phyloP scores from a whole-genome alignment of 345 rosid species.

The Barbarea vulgaris region DNA sequence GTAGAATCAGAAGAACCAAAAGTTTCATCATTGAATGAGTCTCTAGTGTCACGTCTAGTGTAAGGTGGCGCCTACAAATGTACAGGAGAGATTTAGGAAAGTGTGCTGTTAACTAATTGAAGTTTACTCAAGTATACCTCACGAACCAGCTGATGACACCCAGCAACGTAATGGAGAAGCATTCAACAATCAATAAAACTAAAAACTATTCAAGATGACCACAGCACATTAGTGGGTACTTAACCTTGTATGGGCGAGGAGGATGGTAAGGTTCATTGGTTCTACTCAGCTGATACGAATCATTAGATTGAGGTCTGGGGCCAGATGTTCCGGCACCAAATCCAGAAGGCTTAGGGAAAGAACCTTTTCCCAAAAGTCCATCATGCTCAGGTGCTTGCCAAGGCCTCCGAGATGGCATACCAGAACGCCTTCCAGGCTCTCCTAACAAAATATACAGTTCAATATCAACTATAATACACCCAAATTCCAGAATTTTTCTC shows the following conservation, averaged over 20 bases:
- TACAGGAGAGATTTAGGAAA: conserved; percentile 28
- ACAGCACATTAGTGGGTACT: conserved; percentile 24
- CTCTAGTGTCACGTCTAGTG: conserved; percentile 65
- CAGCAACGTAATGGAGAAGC: conserved; percentile 23
- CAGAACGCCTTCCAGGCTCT: conserved; percentile 74
- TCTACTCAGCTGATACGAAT: conserved; percentile 61
- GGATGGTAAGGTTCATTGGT: conserved; percentile 91
- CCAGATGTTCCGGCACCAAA: conserved; percentile 59
- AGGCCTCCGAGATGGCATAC: conserved; percentile 71
- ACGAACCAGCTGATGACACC: conserved; percentile 19
- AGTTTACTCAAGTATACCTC: conserved; percentile 6
- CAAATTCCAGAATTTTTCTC: not conserved
- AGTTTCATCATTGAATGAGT: conserved; percentile 86
- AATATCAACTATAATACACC: conserved; percentile 16
- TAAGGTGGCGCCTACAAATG: conserved; percentile 73
- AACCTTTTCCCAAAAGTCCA: conserved; percentile 97
- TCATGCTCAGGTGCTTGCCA: conserved; percentile 94
- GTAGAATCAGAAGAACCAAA: conserved; percentile 85
- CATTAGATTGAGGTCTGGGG: conserved; percentile 66
- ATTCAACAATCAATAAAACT: conserved; percentile 13
- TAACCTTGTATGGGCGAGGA: conserved; percentile 94
- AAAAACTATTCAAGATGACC: conserved; percentile 5
- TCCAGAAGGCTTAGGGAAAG: conserved; percentile 84
- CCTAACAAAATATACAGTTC: conserved; percentile 28
- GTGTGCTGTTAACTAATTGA: conserved; percentile 11